These are phyloP conservation scores for Eragrostis curvula DNA, from an alignment of 176 grass and related monocot species.

Conservation along the genomic window DNA sequence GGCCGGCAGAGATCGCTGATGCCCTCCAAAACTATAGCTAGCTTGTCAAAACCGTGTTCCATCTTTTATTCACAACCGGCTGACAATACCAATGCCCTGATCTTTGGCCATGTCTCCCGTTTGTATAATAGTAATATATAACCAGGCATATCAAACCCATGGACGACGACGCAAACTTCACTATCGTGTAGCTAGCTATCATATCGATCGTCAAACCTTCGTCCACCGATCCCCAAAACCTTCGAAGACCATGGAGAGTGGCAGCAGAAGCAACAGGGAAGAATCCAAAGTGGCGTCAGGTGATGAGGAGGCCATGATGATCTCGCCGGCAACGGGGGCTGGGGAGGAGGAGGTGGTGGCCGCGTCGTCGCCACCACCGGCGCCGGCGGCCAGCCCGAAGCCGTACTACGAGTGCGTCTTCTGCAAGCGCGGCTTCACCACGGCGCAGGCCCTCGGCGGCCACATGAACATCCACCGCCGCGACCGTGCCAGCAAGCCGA, in stretches of 20 bases:
- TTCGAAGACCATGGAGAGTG: slow-evolving; percentile 20
- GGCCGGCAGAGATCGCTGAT: slow-evolving; percentile 33
- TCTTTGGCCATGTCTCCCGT: slow-evolving; percentile 39
- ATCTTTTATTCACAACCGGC: slow-evolving; percentile 38
- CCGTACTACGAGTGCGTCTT: slow-evolving; percentile 72
- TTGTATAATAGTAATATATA: slow-evolving; percentile 9
- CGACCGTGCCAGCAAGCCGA: slow-evolving; percentile 39
- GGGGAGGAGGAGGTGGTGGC: not conserved
- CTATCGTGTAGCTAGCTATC: slow-evolving; percentile 15
- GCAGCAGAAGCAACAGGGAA: slow-evolving; percentile 7
- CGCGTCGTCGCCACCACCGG: not conserved
- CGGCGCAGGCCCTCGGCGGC: slow-evolving; percentile 68
- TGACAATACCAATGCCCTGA: slow-evolving; percentile 41
- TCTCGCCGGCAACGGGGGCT: no score
- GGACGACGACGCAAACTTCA: slow-evolving; percentile 23
- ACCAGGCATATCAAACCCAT: not conserved
- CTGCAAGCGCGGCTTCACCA: slow-evolving; percentile 79
- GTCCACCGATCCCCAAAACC: slow-evolving; percentile 39
- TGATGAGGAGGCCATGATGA: no score
- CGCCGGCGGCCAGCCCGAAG: not conserved
- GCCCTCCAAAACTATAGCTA: slow-evolving; percentile 30
- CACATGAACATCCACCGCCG: slow-evolving; percentile 84
- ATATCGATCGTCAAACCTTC: slow-evolving; percentile 33
- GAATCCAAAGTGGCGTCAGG: slow-evolving; percentile 32
- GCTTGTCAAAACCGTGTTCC: slow-evolving; percentile 27